These are phyloP conservation scores for Haplosporangium sp. DNA, from an alignment of 371 early-diverging fungal genomes.

Conservation along the genomic window DNA sequence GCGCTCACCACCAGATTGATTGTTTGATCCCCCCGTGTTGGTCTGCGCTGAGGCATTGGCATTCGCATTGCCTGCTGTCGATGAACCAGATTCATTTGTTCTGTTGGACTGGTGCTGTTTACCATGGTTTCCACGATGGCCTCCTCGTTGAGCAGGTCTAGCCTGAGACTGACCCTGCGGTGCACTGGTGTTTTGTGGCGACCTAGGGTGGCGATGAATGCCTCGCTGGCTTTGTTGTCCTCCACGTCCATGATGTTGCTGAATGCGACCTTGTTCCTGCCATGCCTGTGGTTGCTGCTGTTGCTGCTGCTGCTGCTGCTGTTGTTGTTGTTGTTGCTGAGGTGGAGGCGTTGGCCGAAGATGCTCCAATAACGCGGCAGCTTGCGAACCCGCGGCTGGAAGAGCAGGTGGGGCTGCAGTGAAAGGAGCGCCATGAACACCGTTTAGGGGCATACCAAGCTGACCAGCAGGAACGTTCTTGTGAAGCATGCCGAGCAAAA, in stretches of 20 bases:
- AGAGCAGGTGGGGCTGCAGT: slow-evolving; percentile 9
- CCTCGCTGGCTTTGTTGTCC: slow-evolving; percentile 24
- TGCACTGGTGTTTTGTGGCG: slow-evolving; percentile 18
- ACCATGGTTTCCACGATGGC: slow-evolving; percentile 9
- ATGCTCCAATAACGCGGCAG: slow-evolving; percentile 30
- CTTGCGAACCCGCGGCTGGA: slow-evolving; percentile 35
- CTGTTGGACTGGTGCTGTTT: not conserved
- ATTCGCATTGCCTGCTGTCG: slow-evolving; percentile 6
- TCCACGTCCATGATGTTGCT: slow-evolving; percentile 19
- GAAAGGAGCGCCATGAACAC: slow-evolving; percentile 5
- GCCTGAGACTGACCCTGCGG: slow-evolving; percentile 4
- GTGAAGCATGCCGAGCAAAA: slow-evolving; percentile 33
- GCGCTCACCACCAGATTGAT: slow-evolving; percentile 17
- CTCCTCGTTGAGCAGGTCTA: slow-evolving; percentile 27
- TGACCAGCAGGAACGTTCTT: slow-evolving; percentile 33
- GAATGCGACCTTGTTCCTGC: slow-evolving; percentile 23
- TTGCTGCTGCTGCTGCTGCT: slow-evolving; percentile 21
- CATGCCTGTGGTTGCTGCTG: slow-evolving; percentile 19
- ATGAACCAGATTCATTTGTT: slow-evolving; percentile 2
- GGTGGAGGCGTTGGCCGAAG: slow-evolving; percentile 14
- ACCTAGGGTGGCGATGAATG: slow-evolving; percentile 38
- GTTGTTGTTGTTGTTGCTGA: slow-evolving; percentile 10
- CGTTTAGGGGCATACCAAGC: slow-evolving; percentile 7
- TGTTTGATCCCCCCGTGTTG: slow-evolving; percentile 11
- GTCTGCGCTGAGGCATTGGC: not conserved